These are phyloP conservation scores for Lasiodiplodia hormozganensis DNA, from an alignment of 2,329 filamentous ascomycete species.

Conservation along the genomic window DNA sequence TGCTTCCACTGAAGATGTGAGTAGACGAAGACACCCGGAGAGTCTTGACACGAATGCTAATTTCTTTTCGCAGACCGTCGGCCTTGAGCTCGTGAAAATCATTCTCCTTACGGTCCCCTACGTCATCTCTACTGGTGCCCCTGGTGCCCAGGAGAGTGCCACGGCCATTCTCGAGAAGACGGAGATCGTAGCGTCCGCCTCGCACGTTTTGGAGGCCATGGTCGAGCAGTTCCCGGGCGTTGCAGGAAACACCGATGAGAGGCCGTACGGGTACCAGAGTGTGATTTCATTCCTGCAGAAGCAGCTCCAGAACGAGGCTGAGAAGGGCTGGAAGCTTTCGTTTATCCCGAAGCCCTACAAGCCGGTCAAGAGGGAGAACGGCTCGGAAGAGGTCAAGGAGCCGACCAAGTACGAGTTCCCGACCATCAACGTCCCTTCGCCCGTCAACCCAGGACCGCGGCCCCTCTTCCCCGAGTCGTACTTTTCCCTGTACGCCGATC, in stretches of 20 bases:
- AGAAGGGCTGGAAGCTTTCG: constrained; percentile 75
- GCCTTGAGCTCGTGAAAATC: constrained; percentile 91
- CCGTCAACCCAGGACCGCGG: constrained; percentile 75
- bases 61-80: constrained; percentile 56
- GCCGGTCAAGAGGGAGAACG: constrained; percentile 59
- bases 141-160: constrained; percentile 72
- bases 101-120: constrained; percentile 96
- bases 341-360: constrained; percentile 65
- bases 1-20: constrained; percentile 88
- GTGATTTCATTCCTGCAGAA: constrained; percentile 82
- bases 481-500: constrained; percentile 87
- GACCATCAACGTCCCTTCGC: constrained; percentile 74
- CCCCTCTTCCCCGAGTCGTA: constrained; percentile 91
- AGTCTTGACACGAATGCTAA: not conserved
- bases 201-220: constrained; percentile 81
- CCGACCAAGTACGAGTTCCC: constrained; percentile 79
- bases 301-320: constrained; percentile 80
- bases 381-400: constrained; percentile 61
- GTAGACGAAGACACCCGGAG: constrained; percentile 43
- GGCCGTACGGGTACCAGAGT: constrained; percentile 70
- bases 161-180: constrained; percentile 88
- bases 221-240: constrained; percentile 78
- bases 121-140: constrained; percentile 75
- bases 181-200: constrained; percentile 89
- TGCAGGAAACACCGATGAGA: constrained; percentile 58